phyloP scores from a whole-genome alignment of 257 asterid genomes.

The Nicotiana obtusifolia region DNA sequence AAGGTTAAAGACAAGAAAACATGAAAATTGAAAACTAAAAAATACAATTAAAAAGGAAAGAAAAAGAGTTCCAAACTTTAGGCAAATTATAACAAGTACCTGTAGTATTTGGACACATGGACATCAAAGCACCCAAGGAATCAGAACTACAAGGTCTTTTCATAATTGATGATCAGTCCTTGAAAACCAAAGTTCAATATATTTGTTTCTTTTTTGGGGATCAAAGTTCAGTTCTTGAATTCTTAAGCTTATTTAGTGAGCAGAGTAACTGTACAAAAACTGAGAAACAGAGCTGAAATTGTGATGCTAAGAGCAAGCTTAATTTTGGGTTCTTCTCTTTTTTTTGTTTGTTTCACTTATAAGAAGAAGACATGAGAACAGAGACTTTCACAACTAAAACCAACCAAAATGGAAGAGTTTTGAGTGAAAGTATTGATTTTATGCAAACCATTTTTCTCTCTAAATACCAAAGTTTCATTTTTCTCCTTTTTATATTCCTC shows the following conservation, averaged over 20 bases:
- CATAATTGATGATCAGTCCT: constrained; percentile 36
- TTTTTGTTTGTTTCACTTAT: constrained; percentile 12
- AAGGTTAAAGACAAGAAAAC: constrained; percentile 37
- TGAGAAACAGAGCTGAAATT: constrained; percentile 9
- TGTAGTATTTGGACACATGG: constrained; percentile 85
- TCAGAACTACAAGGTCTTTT: constrained; percentile 72
- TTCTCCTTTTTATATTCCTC: constrained; percentile 31
- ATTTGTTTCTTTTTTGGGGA: constrained; percentile 14
- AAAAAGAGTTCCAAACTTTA: constrained; percentile 1
- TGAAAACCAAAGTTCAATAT: constrained; percentile 12
- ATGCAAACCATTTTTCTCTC: constrained; percentile 38
- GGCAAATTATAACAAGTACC: constrained; percentile 36
- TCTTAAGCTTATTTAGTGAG: constrained; percentile 3
- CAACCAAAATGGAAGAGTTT: constrained; percentile 40
- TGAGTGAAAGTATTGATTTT: constrained; percentile 36
- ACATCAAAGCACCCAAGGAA: constrained; percentile 78
- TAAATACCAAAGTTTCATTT: constrained; percentile 36
- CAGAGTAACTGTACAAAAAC: background rate
- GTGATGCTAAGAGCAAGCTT: background rate
- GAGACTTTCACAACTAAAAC: constrained; percentile 35
- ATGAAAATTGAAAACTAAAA: constrained; percentile 16
- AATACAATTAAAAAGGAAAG: constrained; percentile 7
- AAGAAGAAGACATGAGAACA: constrained; percentile 29
- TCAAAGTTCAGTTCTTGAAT: background rate
- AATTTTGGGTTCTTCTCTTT: background rate